Evolutionary conservation across 352 stramenopile genomes (phyloP).

Genomic region (Saprolegnia parasitica): DNA sequence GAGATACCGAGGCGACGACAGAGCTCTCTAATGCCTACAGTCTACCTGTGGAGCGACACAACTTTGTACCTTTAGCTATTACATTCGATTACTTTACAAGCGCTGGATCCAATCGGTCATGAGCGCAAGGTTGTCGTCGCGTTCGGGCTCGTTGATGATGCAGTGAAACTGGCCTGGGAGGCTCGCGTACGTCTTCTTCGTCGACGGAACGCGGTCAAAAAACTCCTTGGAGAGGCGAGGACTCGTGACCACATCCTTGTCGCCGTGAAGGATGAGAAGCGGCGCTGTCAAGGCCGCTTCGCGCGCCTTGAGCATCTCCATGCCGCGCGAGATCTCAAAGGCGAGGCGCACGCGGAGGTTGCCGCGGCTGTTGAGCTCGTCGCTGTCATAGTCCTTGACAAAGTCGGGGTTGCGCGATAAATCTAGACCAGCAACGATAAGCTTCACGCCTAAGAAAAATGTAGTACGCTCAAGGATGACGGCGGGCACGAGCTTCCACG

Average conservation of each 20-base stretch:
- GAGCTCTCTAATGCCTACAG: too few relatives aligned
- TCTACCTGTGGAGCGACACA: too few relatives aligned
- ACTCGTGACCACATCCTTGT: slow-evolving; percentile 20
- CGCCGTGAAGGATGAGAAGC: slow-evolving; percentile 13
- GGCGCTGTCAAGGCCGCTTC: neutral
- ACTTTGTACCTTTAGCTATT: too few relatives aligned
- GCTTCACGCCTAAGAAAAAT: neutral
- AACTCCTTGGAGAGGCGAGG: slow-evolving; percentile 8
- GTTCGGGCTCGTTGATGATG: slow-evolving; percentile 22
- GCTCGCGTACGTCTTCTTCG: slow-evolving; percentile 11
- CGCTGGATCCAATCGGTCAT: slow-evolving; percentile 17
- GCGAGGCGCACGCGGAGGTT: slow-evolving; percentile 8
- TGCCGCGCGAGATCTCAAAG: slow-evolving; percentile 3
- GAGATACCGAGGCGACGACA: too few relatives aligned
- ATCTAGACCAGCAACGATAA: neutral
- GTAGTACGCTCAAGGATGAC: slow-evolving; percentile 16
- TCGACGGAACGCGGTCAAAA: slow-evolving; percentile 6
- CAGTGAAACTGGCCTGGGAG: slow-evolving; percentile 18
- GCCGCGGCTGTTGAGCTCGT: slow-evolving; percentile 5
- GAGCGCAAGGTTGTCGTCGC: neutral
- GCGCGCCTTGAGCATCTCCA: neutral
- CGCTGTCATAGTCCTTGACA: slow-evolving; percentile 9
- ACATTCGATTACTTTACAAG: slow-evolving; percentile 3
- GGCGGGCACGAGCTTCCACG: slow-evolving; percentile 18
- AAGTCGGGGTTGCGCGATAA: slow-evolving; percentile 13